Conservation (phyloP, 345 rosid species). For the Populus tremula region DNA sequence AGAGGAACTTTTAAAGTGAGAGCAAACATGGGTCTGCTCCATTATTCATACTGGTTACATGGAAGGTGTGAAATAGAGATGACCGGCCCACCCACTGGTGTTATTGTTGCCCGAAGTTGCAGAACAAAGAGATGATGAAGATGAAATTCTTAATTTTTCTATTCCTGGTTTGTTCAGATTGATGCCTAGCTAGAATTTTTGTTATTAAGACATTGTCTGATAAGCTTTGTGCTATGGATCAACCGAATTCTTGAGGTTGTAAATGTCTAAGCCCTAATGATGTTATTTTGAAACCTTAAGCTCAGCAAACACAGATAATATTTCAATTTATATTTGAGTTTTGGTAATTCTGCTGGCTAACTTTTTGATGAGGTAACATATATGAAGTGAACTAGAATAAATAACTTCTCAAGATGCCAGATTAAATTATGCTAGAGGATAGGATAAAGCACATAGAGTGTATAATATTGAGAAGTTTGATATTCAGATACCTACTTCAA, state of each 20-base stretch:
- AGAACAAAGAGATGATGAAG: conserved; percentile 53
- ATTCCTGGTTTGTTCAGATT: conserved; percentile 13
- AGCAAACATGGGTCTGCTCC: conserved; percentile 65
- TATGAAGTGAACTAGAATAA: background rate
- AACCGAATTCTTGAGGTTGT: background rate
- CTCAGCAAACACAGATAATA: background rate
- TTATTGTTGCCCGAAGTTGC: conserved; percentile 55
- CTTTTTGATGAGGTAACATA: background rate
- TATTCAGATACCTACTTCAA: background rate
- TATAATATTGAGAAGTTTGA: background rate
- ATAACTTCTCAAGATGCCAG: background rate
- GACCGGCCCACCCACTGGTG: conserved; percentile 79
- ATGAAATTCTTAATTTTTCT: conserved; percentile 1
- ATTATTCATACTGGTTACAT: conserved; percentile 72
- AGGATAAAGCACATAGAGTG: background rate
- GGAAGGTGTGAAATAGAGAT: conserved; percentile 62
- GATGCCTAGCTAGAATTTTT: conserved; percentile 7
- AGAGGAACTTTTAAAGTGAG: conserved; percentile 66
- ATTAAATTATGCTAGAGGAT: background rate
- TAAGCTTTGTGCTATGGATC: background rate
- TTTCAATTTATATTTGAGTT: background rate
- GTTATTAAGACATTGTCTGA: background rate
- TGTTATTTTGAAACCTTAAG: conserved; percentile 5
- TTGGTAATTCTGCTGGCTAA: background rate
- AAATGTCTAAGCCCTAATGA: background rate